phyloP scores from a whole-genome alignment of 768 basidiomycete genomes.

The Tricholoma hemisulphureum region DNA sequence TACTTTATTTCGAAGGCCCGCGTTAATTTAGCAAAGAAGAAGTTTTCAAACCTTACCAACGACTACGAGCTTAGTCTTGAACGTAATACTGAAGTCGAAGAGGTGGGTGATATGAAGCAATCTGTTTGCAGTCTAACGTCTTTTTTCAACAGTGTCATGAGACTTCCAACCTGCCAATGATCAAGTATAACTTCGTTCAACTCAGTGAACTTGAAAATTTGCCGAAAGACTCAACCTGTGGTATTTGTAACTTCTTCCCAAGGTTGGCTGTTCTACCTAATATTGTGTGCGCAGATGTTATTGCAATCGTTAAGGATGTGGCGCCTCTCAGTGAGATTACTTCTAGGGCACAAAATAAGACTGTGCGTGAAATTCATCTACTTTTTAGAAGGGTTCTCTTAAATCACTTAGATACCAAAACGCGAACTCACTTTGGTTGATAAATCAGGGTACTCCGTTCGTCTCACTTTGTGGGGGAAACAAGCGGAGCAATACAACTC shows the following conservation, averaged over 20 bases:
- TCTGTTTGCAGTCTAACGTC: slow-evolving; percentile 4
- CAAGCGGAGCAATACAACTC: slow-evolving; percentile 81
- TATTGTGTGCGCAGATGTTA: slow-evolving; percentile 60
- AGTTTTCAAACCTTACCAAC: slow-evolving; percentile 85
- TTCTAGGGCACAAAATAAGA: slow-evolving; percentile 70
- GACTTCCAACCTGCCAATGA: slow-evolving; percentile 66
- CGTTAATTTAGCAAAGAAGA: slow-evolving; percentile 95
- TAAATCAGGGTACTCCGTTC: slow-evolving; percentile 69
- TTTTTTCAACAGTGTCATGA: slow-evolving; percentile 71
- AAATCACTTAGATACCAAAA: slow-evolving; percentile 64
- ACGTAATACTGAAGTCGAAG: slow-evolving; percentile 78
- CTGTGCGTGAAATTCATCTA: slow-evolving; percentile 40
- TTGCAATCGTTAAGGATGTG: slow-evolving; percentile 82
- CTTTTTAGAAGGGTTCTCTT: slow-evolving; percentile 1
- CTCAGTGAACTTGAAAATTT: slow-evolving; percentile 61
- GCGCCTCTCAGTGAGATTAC: slow-evolving; percentile 67
- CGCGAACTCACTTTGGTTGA: slow-evolving; percentile 91
- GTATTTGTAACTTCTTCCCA: slow-evolving; percentile 43
- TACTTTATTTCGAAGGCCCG: slow-evolving; percentile 89
- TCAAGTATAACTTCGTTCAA: slow-evolving; percentile 80
- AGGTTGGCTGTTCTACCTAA: slow-evolving; percentile 8
- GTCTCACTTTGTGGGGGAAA: slow-evolving; percentile 94
- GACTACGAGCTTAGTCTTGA: slow-evolving; percentile 94
- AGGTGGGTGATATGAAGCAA: slow-evolving; percentile 44
- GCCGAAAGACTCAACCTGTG: slow-evolving; percentile 80